These are phyloP conservation scores for Pseudoturritis turrita DNA, from an alignment of 345 rosid genomes.

Conservation along the genomic window DNA sequence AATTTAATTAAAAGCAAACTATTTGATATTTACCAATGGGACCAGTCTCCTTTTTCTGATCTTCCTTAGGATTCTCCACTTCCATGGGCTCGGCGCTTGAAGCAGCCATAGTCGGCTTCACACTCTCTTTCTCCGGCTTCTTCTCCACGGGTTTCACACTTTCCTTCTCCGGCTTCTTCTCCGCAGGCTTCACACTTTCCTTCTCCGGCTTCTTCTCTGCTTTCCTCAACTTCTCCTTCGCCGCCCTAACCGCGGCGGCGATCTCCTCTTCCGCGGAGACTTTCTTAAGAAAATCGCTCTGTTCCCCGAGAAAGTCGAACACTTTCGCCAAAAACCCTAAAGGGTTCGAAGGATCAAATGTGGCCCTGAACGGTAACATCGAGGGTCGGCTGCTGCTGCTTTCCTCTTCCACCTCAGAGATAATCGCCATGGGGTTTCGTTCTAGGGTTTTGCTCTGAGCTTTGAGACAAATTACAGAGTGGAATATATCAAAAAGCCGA, in stretches of 20 bases:
- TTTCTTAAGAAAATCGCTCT: conserved; percentile 60
- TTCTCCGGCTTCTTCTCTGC: conserved; percentile 26
- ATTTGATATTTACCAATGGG: conserved; percentile 29
- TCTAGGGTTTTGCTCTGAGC: conserved; percentile 19
- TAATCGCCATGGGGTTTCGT: conserved; percentile 58
- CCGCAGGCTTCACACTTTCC: conserved; percentile 27
- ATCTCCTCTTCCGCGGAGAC: conserved; percentile 68
- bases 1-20: not conserved
- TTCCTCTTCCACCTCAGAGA: conserved; percentile 73
- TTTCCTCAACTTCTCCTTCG: conserved; percentile 49
- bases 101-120: conserved; percentile 24
- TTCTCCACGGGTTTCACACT: conserved; percentile 28
- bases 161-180: conserved; percentile 21
- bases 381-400: conserved; percentile 34
- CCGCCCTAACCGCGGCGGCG: conserved; percentile 43
- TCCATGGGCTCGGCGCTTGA: conserved; percentile 22
- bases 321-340: conserved; percentile 58
- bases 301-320: conserved; percentile 62
- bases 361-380: conserved; percentile 43
- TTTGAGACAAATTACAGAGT: not conserved
- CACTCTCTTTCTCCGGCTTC: conserved; percentile 19
- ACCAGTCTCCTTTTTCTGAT: conserved; percentile 32
- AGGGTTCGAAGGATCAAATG: conserved; percentile 64
- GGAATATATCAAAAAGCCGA: not conserved
- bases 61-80: conserved; percentile 40